Percentiles rank a stretch among this genome's conserved stretches.
Conservation (phyloP, 2,329 filamentous ascomycete species). For the Teratosphaeria destructans region DNA sequence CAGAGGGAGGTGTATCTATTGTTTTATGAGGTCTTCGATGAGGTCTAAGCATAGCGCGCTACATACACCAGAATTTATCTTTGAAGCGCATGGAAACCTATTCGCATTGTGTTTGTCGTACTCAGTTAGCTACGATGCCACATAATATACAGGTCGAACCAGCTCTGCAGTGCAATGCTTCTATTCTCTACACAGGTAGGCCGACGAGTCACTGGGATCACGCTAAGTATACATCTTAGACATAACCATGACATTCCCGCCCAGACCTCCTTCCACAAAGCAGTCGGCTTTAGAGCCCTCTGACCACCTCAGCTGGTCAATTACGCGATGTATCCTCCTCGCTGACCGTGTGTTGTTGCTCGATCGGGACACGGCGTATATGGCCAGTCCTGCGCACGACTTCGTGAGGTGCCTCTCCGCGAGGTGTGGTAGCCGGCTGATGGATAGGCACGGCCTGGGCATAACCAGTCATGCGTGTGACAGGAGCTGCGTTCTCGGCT, state of each 20-base stretch:
- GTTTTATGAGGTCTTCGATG: slow-evolving; percentile 69
- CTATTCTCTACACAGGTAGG: not conserved
- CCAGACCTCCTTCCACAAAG: no score
- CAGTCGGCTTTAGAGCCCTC: no score
- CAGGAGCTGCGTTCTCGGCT: not conserved
- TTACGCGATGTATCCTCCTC: not conserved
- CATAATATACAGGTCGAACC: not conserved
- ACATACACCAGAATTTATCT: not conserved
- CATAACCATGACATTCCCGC: not conserved
- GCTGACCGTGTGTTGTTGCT: not conserved
- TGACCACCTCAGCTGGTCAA: not conserved
- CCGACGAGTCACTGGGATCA: not conserved
- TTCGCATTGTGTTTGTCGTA: no score
- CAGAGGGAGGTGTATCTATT: slow-evolving; percentile 91
- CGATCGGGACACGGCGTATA: not conserved
- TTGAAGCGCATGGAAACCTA: not conserved
- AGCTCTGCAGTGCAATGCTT: not conserved
- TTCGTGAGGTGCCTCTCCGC: not conserved
- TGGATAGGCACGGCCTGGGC: not conserved
- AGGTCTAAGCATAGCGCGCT: not conserved
- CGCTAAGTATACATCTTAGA: not conserved
- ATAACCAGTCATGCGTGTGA: not conserved
- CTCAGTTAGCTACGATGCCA: not conserved
- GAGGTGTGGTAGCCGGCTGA: not conserved
- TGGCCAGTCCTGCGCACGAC: not conserved